Conservation (phyloP, 1,284 basidiomycete genomes). For the Heterobasidion occidentale region DNA sequence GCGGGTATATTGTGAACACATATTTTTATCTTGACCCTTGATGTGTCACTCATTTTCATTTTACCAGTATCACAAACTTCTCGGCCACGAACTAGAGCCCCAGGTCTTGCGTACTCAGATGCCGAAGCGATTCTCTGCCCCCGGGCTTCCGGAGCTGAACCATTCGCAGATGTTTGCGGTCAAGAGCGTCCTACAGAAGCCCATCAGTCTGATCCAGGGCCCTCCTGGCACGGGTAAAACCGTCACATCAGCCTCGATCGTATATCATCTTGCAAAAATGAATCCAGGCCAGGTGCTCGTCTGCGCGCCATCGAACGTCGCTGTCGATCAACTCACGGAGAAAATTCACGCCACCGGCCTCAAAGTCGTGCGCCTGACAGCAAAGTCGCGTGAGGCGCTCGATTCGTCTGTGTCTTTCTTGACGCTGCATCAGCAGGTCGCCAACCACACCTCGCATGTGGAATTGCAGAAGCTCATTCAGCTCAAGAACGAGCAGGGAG, state of each 20-base stretch:
- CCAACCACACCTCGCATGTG: slow-evolving; percentile 89
- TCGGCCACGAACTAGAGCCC: slow-evolving; percentile 93
- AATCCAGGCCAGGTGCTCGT: slow-evolving; percentile 99
- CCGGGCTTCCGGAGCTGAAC: slow-evolving; percentile 96
- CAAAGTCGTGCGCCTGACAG: slow-evolving; percentile 95
- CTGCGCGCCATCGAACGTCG: slow-evolving; percentile 98
- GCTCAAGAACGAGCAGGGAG: slow-evolving; percentile 96
- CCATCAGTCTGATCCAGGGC: slow-evolving; percentile 96
- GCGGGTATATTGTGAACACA: slow-evolving; percentile 84
- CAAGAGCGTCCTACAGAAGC: slow-evolving; percentile 97
- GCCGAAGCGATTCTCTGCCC: slow-evolving; percentile 96
- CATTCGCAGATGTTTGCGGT: slow-evolving; percentile 99
- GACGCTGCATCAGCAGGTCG: slow-evolving; percentile 95
- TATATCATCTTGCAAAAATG: slow-evolving; percentile 99
- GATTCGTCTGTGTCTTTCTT: slow-evolving; percentile 92
- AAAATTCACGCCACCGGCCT: slow-evolving; percentile 97
- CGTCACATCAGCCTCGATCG: slow-evolving; percentile 98
- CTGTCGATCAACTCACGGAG: slow-evolving; percentile 97
- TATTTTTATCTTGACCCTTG: slow-evolving; percentile 1
- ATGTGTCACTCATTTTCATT: slow-evolving; percentile 8
- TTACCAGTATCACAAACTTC: slow-evolving; percentile 88
- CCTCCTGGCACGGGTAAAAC: slow-evolving; percentile 99
- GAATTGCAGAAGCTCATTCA: slow-evolving; percentile 97
- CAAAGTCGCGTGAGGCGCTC: slow-evolving; percentile 95
- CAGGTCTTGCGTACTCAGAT: slow-evolving; percentile 87